These are phyloP conservation scores for Aquanectria penicillioides DNA, from an alignment of 2,329 filamentous ascomycete genomes.

Conservation along the genomic window DNA sequence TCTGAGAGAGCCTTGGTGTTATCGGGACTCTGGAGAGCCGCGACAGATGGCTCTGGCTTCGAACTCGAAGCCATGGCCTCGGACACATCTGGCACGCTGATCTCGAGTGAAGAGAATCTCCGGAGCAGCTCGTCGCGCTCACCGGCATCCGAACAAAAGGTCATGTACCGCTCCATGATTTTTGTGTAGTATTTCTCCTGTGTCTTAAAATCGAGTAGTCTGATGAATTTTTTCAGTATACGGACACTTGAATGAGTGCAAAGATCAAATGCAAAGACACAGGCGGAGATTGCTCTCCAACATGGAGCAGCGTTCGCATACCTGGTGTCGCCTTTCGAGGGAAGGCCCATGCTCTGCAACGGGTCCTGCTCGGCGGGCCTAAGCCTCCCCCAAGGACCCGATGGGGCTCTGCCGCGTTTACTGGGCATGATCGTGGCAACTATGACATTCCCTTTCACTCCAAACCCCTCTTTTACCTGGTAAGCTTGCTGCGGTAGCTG, in stretches of 20 bases:
- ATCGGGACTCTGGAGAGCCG: slow-evolving; percentile 36
- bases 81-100: slow-evolving; percentile 22
- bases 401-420: slow-evolving; percentile 48
- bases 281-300: too few relatives aligned
- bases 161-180: slow-evolving; percentile 89
- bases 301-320: slow-evolving; percentile 49
- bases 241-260: background rate
- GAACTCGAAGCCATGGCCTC: slow-evolving; percentile 7
- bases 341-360: slow-evolving; percentile 83
- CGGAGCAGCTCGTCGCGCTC: slow-evolving; percentile 78
- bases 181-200: slow-evolving; percentile 89
- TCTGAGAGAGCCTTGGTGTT: slow-evolving; percentile 74
- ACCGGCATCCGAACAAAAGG: slow-evolving; percentile 81
- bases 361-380: slow-evolving; percentile 80
- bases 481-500: background rate
- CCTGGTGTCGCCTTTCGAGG: slow-evolving; percentile 91
- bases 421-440: slow-evolving; percentile 39
- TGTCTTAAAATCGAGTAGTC: slow-evolving; percentile 76
- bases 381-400: slow-evolving; percentile 74
- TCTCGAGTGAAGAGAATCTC: slow-evolving; percentile 74
- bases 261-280: too few relatives aligned
- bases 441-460: background rate
- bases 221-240: slow-evolving; percentile 44
- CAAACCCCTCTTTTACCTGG: background rate
- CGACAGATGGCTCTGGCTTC: slow-evolving; percentile 24